Percentiles rank a stretch among this genome's conserved stretches.
These are phyloP conservation scores for Teratosphaeria nubilosa DNA, from an alignment of 2,329 filamentous ascomycete genomes.

Conservation along the genomic window DNA sequence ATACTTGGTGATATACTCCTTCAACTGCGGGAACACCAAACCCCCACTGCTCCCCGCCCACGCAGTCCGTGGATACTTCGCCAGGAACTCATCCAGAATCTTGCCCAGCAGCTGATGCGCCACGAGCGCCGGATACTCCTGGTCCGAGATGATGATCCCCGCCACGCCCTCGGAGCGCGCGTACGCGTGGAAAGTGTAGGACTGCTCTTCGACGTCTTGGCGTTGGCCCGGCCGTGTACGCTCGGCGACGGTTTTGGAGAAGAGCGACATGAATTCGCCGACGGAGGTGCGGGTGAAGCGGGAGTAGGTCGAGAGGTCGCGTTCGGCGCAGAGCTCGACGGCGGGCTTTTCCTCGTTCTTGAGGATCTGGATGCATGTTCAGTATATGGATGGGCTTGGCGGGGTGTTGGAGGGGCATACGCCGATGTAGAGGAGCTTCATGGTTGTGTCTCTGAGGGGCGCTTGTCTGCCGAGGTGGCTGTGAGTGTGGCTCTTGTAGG, in stretches of 20 bases:
- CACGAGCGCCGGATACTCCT: constrained; percentile 54
- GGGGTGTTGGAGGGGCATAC: constrained; percentile 41
- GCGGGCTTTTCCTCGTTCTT: constrained; percentile 69
- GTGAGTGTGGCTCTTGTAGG: not conserved
- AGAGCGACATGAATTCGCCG: constrained; percentile 69
- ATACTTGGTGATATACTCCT: constrained; percentile 68
- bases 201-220: constrained; percentile 77
- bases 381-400: constrained; percentile 13
- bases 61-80: constrained; percentile 59
- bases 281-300: constrained; percentile 61
- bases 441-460: constrained; percentile 26
- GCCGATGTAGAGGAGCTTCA: constrained; percentile 84
- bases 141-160: constrained; percentile 38
- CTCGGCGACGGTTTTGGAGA: constrained; percentile 79
- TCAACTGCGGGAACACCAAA: constrained; percentile 57
- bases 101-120: constrained; percentile 83
- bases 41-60: constrained; percentile 45
- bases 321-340: constrained; percentile 65
- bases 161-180: constrained; percentile 37
- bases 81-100: constrained; percentile 76
- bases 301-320: constrained; percentile 67
- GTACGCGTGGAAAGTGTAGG: constrained; percentile 51
- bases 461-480: not conserved
- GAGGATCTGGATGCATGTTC: constrained; percentile 50
- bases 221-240: constrained; percentile 61